Evolutionary conservation across 768 basidiomycete genomes (phyloP).

Genomic region (Chalciporus chontae): DNA sequence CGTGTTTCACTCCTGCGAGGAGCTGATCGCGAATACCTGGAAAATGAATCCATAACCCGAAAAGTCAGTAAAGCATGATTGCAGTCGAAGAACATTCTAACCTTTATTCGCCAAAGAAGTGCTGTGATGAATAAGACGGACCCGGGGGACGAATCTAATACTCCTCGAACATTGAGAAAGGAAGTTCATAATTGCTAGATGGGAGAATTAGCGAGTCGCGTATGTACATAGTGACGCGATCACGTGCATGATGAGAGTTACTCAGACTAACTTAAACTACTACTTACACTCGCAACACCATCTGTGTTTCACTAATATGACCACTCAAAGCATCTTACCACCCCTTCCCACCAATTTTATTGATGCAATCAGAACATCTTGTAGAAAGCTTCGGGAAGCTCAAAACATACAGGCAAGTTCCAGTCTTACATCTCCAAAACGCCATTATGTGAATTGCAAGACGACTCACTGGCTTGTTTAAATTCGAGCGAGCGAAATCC

Average conservation of each 20-base stretch:
- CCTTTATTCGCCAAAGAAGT: slow-evolving; percentile 19
- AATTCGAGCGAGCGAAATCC: background rate
- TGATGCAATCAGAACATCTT: slow-evolving; percentile 51
- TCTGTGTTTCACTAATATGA: slow-evolving; percentile 6
- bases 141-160: background rate
- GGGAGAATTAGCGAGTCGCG: too few species aligned
- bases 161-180: slow-evolving; percentile 12
- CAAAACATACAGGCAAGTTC: slow-evolving; percentile 53
- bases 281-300: too few species aligned
- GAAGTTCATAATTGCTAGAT: slow-evolving; percentile 13
- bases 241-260: slow-evolving; percentile 15
- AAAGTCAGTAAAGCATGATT: background rate
- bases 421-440: background rate
- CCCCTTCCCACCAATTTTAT: slow-evolving; percentile 47
- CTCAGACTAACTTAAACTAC: too few species aligned
- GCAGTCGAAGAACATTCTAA: background rate
- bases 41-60: background rate
- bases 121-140: slow-evolving; percentile 13
- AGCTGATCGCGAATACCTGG: slow-evolving; percentile 54
- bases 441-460: background rate
- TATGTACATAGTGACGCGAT: slow-evolving; percentile 8
- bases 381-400: slow-evolving; percentile 42
- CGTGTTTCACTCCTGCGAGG: slow-evolving; percentile 51
- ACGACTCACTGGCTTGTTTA: background rate
- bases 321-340: slow-evolving; percentile 27